These are phyloP conservation scores for peach (Prunus persica) DNA, from an alignment of 306 rosid species.

Conservation along the genomic window Prunus_persica_NCBIv2 NC_034009.1:10495501-10496000, in stretches of 20 bases:
- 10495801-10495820: conserved; percentile 25
- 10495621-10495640: conserved; percentile 35
- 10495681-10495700: conserved; percentile 34
- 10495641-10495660: conserved; percentile 29
- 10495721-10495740: conserved; percentile 13
- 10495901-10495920: conserved; percentile 36
- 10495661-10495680: conserved; percentile 31
- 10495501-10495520: conserved; percentile 73
- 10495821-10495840: conserved; percentile 26
- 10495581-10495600: conserved; percentile 31
- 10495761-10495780: conserved; percentile 26
- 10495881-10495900: conserved; percentile 40
- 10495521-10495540: conserved; percentile 96
- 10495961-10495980: conserved; percentile 38
- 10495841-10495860: conserved; percentile 24
- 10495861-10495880: conserved; percentile 33
- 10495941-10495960: conserved; percentile 34
- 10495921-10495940: conserved; percentile 35
- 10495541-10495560: conserved; percentile 31
- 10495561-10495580: conserved; percentile 30
- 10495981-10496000: conserved; percentile 26
- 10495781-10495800: conserved; percentile 30
- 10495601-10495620: conserved; percentile 39
- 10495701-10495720: conserved; percentile 27
- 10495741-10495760: conserved; percentile 15